Evolutionary conservation across 768 basidiomycete genomes (phyloP).

Genomic region (Sarcodon sp.): DNA sequence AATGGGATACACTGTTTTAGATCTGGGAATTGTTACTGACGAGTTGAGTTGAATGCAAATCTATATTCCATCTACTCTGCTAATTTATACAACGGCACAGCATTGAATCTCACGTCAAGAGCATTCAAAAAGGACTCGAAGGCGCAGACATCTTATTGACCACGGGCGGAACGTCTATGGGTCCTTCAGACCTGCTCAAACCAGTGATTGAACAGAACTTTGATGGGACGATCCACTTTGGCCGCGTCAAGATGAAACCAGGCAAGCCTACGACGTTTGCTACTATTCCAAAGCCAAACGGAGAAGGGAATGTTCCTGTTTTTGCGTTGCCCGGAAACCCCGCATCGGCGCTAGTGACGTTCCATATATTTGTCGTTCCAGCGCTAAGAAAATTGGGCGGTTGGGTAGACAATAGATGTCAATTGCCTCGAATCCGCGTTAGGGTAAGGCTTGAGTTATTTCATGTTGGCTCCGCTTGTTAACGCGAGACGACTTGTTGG

Average conservation of each 20-base stretch:
- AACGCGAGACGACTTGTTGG: not conserved
- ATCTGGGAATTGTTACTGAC: conserved; percentile 73
- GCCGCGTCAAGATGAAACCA: conserved; percentile 58
- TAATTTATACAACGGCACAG: conserved; percentile 18
- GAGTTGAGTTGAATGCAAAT: conserved; percentile 27
- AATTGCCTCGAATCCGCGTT: conserved; percentile 50
- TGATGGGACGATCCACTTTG: conserved; percentile 71
- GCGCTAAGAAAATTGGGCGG: conserved; percentile 64
- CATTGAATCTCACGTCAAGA: conserved; percentile 40
- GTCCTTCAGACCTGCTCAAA: conserved; percentile 75
- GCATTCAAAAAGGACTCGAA: conserved; percentile 43
- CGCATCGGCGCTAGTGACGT: conserved; percentile 77
- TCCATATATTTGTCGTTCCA: conserved; percentile 76
- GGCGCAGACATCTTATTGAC: conserved; percentile 67
- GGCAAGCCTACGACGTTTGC: conserved; percentile 92
- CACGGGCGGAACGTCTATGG: conserved; percentile 91
- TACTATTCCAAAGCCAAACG: conserved; percentile 35
- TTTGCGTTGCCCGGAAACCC: conserved; percentile 89
- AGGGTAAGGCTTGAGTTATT: conserved; percentile 29
- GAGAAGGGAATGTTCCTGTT: conserved; percentile 37
- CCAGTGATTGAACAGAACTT: conserved; percentile 78
- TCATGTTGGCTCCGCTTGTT: conserved; percentile 4
- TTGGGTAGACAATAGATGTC: conserved; percentile 36
- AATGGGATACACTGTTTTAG: conserved; percentile 64
- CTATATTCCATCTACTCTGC: not conserved